phyloP scores from a whole-genome alignment of 495 filamentous ascomycete genomes.

The Annulohypoxylon maeteangense region DNA sequence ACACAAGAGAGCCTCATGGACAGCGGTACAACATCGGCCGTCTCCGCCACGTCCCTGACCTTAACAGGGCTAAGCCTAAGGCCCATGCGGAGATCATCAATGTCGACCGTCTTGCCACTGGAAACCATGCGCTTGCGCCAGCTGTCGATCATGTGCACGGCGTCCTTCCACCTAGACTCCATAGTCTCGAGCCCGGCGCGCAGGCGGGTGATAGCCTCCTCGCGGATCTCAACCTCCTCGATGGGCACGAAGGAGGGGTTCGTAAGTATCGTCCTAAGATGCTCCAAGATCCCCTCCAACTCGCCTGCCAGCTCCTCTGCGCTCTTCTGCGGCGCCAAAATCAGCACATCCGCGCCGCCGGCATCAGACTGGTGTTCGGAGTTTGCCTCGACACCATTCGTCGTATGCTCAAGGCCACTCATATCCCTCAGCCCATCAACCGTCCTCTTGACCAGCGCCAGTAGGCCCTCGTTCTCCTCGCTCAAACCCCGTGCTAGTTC shows the following conservation, averaged over 20 bases:
- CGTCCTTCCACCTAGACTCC: slow-evolving; percentile 89
- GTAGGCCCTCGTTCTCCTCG: slow-evolving; percentile 91
- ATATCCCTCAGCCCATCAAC: slow-evolving; percentile 78
- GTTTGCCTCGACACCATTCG: slow-evolving; percentile 19
- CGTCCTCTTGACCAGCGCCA: slow-evolving; percentile 76
- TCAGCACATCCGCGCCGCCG: slow-evolving; percentile 52
- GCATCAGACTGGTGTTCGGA: slow-evolving; percentile 53
- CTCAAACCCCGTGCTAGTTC: slow-evolving; percentile 86
- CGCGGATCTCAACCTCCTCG: slow-evolving; percentile 89
- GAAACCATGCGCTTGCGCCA: slow-evolving; percentile 87
- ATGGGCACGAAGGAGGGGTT: slow-evolving; percentile 96
- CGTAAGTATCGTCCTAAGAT: slow-evolving; percentile 83
- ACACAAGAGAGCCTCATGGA: slow-evolving; percentile 53
- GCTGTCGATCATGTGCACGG: slow-evolving; percentile 87
- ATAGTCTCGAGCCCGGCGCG: slow-evolving; percentile 90
- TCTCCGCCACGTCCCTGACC: slow-evolving; percentile 63
- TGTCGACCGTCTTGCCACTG: slow-evolving; percentile 80
- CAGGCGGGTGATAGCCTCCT: slow-evolving; percentile 86
- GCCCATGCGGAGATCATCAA: slow-evolving; percentile 84
- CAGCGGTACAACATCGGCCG: slow-evolving; percentile 48
- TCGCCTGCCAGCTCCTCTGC: slow-evolving; percentile 74
- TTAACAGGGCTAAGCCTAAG: slow-evolving; percentile 73
- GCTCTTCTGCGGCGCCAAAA: slow-evolving; percentile 67
- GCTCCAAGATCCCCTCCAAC: slow-evolving; percentile 78
- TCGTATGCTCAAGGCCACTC: slow-evolving; percentile 73